A percentile compares a stretch with the other conserved stretches of the same genome.
Evolutionary conservation across 139 green algal species (phyloP).

Genomic region (Chlamydomonas applanata): DNA sequence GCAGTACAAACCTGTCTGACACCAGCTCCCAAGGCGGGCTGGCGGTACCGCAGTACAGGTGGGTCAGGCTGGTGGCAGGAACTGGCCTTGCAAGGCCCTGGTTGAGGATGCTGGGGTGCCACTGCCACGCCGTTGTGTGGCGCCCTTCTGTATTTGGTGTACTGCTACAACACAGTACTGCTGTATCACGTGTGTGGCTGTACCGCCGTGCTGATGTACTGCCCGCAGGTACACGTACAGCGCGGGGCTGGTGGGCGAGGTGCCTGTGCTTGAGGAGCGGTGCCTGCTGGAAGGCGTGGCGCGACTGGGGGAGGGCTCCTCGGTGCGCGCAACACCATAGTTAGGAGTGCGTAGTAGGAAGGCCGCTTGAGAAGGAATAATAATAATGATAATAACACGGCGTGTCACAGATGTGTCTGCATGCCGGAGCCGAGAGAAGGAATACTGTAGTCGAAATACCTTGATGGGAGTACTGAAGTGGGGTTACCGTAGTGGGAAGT

Average conservation of each 20-base stretch:
- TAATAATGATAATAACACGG: too few species aligned
- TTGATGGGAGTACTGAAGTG: too few species aligned
- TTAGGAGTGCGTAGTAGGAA: too few species aligned
- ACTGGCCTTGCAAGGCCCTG: background rate
- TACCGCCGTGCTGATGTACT: too few species aligned
- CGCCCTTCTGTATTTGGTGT: background rate
- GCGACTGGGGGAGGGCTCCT: slow-evolving; percentile 22
- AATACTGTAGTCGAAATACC: too few species aligned
- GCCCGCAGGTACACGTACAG: slow-evolving; percentile 47
- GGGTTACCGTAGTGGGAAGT: too few species aligned
- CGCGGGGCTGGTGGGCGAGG: slow-evolving; percentile 28
- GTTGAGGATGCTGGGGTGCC: background rate
- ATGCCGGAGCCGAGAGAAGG: too few species aligned
- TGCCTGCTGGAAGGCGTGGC: slow-evolving; percentile 22
- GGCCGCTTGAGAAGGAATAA: too few species aligned
- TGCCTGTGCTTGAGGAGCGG: slow-evolving; percentile 66
- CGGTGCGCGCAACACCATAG: too few species aligned
- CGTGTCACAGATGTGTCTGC: too few species aligned
- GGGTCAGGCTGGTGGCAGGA: background rate
- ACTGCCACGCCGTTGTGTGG: background rate
- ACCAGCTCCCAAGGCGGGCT: slow-evolving; percentile 11
- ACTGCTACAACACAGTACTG: too few species aligned
- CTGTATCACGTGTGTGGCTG: too few species aligned
- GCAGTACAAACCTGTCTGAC: slow-evolving; percentile 2
- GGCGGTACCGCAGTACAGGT: slow-evolving; percentile 43